phyloP scores from a whole-genome alignment of 2,329 filamentous ascomycete species.

The Xylariales sp. region DNA sequence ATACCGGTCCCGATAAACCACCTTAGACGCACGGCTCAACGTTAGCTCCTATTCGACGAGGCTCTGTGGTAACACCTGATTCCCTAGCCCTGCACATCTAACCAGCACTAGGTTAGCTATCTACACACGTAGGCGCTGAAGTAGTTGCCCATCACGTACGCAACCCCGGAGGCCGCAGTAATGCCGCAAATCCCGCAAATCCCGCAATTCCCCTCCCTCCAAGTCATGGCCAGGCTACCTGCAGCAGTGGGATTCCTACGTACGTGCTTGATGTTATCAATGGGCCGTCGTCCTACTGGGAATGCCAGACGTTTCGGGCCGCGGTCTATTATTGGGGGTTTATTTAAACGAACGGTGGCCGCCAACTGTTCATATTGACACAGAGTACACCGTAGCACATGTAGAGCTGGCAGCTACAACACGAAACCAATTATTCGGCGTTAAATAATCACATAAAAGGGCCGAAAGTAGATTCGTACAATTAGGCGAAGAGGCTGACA shows the following conservation, averaged over 20 bases:
- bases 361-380: neutral
- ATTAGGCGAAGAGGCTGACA: no score
- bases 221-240: conserved; percentile 17
- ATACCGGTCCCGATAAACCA: no score
- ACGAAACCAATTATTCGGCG: neutral
- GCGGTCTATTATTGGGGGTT: neutral
- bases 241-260: conserved; percentile 1
- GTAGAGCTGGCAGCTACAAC: neutral
- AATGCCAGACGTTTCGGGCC: neutral
- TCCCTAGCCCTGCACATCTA: neutral
- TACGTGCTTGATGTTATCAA: neutral
- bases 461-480: neutral
- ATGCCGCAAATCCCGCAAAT: conserved; percentile 1
- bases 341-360: neutral
- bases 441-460: neutral
- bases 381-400: neutral
- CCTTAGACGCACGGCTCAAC: neutral
- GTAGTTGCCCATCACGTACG: neutral
- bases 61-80: neutral
- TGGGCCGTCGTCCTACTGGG: neutral
- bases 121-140: neutral
- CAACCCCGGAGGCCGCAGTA: neutral
- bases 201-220: conserved; percentile 5
- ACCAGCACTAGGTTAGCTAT: neutral
- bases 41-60: neutral